Base-by-base conservation (phyloP, 2,329 filamentous ascomycete genomes). In the Berkeleyomyces rouxiae region DNA sequence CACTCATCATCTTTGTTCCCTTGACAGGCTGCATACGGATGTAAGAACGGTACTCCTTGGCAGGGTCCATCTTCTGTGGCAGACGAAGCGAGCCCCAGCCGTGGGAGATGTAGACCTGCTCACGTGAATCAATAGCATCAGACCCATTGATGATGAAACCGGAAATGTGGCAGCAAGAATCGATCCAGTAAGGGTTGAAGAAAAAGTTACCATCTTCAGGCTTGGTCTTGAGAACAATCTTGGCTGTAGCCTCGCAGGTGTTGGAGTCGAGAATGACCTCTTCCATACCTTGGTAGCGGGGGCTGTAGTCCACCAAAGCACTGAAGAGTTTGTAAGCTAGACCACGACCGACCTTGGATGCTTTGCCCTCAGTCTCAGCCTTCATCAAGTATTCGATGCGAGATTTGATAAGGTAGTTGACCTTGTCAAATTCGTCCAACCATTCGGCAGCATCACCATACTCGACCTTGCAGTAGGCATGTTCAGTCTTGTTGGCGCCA, bases 281-380 rank as follows among this genome's bases (percentile, higher is more conserved):
- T 46, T 82, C 76, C 73, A 84, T 83, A 33, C 80, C 82, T 61
- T 74, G 75, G 69, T 81, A 85, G 44, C 74, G 74, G 7, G 69
- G 70, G 13, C 76, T 73, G 66, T 83, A 85, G 67, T 83, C 79
- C 4, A 84, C 82, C 0, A 84, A 72, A 49, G 79, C 77, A 9
- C 71, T 68, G 67, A 82, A 82, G 0, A 82, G 79, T 74, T 90
- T 91, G 79, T 93, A 93, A 11, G 86, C 85, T 75, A 90, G 82
- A 42, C 86, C 86, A 36, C 86, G 83, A 59, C 86, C 81, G 66
- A 90, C 81, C 73, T 87, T 86, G 70, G 87, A 86, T 37, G 86
- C 85, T 63, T 81, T 79, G 46, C 86, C 86, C 42, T 76, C 78
- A 68, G 81, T 74, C 62, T 86, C 84, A 64, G 82, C 85, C 66